Base-by-base conservation (phyloP, 2,329 filamentous ascomycete species). In the Camillea tinctor region DNA sequence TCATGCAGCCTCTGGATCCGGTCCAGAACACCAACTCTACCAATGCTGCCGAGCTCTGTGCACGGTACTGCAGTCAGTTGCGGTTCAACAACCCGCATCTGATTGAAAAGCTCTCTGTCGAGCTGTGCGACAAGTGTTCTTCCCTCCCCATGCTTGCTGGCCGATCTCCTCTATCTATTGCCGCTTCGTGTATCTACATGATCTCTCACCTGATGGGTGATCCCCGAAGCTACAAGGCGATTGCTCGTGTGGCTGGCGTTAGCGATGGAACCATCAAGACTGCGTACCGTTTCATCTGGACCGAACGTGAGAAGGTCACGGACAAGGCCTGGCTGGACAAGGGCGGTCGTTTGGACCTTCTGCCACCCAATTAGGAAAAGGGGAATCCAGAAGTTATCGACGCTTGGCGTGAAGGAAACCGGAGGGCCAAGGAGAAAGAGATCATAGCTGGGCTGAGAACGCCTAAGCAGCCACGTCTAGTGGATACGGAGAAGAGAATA, bases 231-330 rank as follows among this genome's bases (percentile, higher is more conserved):
- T 90, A 92, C n/a, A 93, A 93, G 75, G 90, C 96, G 62, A 97
- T 99, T 68, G 91, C 92, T 4, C 76, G 78, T 22, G 89, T 95
- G 19, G 92, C 91, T 1, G 92, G 92, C 66, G 95, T 99, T 24
- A 97, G 93, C 73, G 96, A 99, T 72, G 93, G 95, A 58, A 99
- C 95, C 0, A 97, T 99, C 69, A 93, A 96, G 71, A 96, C 92
- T 23, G 93, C 94, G 0, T 99, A 98, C 81, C 95, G 95, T 73
- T 88, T 91, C 71, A 82, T 99, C 54, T 94, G 93, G 73, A 81
- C 83, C 19, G 88, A 89, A 54, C 86, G 88, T 55, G 88, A 94
- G 58, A 82, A 85, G 63, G 78, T 99, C 60, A 86, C 97, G 69
- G 87, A 90, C 67, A 80, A 86, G 55, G 86, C 90, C 61, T 94